A percentile compares a stretch with the other conserved stretches of the same genome.
These are phyloP conservation scores for Bryum argenteum DNA, from an alignment of 225 moss, liverwort and hornwort genomes.

Conservation along the genomic window DNA sequence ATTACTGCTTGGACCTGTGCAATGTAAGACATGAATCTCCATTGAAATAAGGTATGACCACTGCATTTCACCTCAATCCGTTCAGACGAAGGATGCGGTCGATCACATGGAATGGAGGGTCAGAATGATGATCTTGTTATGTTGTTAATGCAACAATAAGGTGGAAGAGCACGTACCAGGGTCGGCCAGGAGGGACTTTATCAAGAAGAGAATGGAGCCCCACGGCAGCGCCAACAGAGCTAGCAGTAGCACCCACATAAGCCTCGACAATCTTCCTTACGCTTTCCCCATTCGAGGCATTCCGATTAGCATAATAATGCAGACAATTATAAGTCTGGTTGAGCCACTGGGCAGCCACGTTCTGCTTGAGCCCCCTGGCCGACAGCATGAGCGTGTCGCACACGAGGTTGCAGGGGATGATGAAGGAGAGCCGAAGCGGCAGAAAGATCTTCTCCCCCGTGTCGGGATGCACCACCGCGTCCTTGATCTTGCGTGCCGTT, in stretches of 20 bases:
- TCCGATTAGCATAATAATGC: constrained; percentile 98
- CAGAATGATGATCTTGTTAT: constrained; percentile 8
- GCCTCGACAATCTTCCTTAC: constrained; percentile 71
- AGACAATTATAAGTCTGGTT: constrained; percentile 97
- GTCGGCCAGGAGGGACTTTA: constrained; percentile 63
- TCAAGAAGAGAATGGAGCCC: constrained; percentile 84
- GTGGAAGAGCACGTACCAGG: constrained; percentile 46
- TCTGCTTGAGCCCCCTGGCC: constrained; percentile 79
- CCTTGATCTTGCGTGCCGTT: constrained; percentile 85
- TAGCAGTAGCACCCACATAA: constrained; percentile 91
- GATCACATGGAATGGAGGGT: background rate
- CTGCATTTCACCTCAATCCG: background rate
- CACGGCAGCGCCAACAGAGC: constrained; percentile 93
- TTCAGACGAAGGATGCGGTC: background rate
- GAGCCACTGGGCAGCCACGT: constrained; percentile 94
- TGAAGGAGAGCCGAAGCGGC: constrained; percentile 88
- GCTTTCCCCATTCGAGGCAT: constrained; percentile 87
- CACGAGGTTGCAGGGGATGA: constrained; percentile 92
- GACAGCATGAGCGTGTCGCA: constrained; percentile 94
- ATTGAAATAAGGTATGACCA: background rate
- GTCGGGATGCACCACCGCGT: constrained; percentile 88
- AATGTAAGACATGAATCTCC: background rate
- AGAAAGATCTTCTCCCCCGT: constrained; percentile 95
- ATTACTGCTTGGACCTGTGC: background rate
- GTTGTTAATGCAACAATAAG: background rate